These are phyloP conservation scores for Paxillus involutus DNA, from an alignment of 768 basidiomycete genomes.

Conservation along the genomic window DNA sequence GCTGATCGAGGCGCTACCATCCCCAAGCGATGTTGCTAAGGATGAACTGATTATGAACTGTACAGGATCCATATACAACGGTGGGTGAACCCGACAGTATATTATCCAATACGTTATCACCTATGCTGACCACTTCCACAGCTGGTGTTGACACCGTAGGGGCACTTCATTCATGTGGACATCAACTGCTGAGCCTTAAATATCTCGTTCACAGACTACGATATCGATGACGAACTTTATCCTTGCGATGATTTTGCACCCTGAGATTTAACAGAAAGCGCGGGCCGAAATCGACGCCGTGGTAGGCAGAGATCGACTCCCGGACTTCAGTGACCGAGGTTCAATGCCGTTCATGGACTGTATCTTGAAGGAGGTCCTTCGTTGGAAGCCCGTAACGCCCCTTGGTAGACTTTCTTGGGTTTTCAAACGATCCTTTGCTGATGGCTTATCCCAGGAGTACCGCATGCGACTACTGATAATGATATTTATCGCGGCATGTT, in stretches of 20 bases:
- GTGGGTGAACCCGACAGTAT: background rate
- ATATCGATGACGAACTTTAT: slow-evolving; percentile 6
- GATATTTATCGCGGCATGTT: background rate
- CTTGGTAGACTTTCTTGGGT: background rate
- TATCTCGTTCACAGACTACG: background rate
- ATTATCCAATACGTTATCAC: background rate
- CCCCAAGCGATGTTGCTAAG: background rate
- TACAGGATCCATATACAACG: slow-evolving; percentile 2
- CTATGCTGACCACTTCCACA: background rate
- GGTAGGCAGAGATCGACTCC: slow-evolving; percentile 1
- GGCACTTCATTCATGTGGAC: background rate
- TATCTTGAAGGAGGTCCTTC: slow-evolving; percentile 19
- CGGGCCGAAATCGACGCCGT: background rate
- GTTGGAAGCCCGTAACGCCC: background rate
- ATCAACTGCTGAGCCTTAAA: background rate
- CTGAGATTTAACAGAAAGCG: slow-evolving; percentile 7
- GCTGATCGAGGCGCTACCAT: background rate
- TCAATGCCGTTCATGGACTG: slow-evolving; percentile 4
- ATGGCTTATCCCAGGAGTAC: background rate
- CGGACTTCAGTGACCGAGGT: slow-evolving; percentile 2
- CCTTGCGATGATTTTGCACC: slow-evolving; percentile 16
- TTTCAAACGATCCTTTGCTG: background rate
- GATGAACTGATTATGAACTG: slow-evolving; percentile 3
- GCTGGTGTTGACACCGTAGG: slow-evolving; percentile 6
- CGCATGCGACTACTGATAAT: background rate